A percentile compares a stretch with the other conserved stretches of the same genome.
Conservation (phyloP, 2,329 filamentous ascomycete species). For the Parascedosporium putredinis region DNA sequence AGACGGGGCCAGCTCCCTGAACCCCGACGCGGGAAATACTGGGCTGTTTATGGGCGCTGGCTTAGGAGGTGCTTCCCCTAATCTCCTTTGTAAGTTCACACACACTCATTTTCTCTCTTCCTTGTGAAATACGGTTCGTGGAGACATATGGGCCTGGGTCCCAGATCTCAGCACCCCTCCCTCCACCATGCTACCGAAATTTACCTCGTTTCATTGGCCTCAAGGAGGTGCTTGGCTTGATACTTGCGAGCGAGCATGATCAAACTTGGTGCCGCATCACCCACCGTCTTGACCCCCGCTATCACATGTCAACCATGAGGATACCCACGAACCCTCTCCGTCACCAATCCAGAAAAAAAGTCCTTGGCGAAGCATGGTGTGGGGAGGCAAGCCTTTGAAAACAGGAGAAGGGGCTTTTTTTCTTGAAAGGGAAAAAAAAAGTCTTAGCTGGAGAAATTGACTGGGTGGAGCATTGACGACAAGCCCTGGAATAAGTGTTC, state of each 20-base stretch:
- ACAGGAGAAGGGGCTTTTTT: not conserved
- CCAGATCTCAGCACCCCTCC: too few relatives aligned
- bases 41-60: conserved; percentile 12
- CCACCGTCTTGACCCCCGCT: not conserved
- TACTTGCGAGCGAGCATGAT: too few relatives aligned
- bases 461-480: too few relatives aligned
- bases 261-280: too few relatives aligned
- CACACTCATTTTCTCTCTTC: conserved; percentile 2
- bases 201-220: too few relatives aligned
- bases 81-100: conserved; percentile 35
- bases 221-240: too few relatives aligned
- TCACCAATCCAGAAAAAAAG: not conserved
- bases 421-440: not conserved
- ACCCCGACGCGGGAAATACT: conserved; percentile 21
- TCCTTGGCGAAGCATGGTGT: too few relatives aligned
- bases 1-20: not conserved
- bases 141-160: too few relatives aligned
- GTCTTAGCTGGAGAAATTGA: too few relatives aligned
- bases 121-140: too few relatives aligned
- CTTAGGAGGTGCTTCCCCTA: conserved; percentile 33
- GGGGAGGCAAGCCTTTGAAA: not conserved
- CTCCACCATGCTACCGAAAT: too few relatives aligned
- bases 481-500: not conserved
- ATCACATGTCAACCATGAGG: conserved; percentile 5
- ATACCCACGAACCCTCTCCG: not conserved